A percentile compares a stretch with the other conserved stretches of the same genome.
Evolutionary conservation across 805 yeast species (phyloP).

Genomic region (Candida manassasensis): DNA sequence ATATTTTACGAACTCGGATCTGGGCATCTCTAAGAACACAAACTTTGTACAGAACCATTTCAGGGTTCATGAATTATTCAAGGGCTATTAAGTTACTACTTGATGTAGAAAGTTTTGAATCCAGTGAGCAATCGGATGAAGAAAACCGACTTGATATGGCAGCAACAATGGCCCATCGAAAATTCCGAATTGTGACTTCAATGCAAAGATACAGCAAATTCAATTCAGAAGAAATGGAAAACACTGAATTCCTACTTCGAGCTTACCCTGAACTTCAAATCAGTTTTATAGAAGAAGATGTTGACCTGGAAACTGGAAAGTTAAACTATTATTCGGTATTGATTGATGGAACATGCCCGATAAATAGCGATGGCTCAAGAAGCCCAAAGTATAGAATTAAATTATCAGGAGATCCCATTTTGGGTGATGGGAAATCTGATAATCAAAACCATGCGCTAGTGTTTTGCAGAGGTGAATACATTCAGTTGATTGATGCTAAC

Average conservation of each 20-base stretch:
- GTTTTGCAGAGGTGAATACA: constrained; percentile 80
- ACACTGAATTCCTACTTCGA: constrained; percentile 74
- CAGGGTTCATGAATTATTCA: constrained; percentile 98
- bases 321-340: constrained; percentile 70
- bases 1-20: constrained; percentile 90
- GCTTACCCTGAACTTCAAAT: constrained; percentile 85
- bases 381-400: constrained; percentile 56
- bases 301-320: constrained; percentile 70
- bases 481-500: constrained; percentile 81
- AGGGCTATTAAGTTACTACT: constrained; percentile 91
- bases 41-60: constrained; percentile 92
- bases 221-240: constrained; percentile 69
- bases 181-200: constrained; percentile 75
- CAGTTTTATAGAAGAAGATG: constrained; percentile 92
- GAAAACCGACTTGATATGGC: constrained; percentile 39
- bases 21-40: constrained; percentile 99
- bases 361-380: constrained; percentile 47
- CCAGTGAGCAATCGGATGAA: constrained; percentile 24
- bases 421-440: constrained; percentile 88
- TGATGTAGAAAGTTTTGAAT: constrained; percentile 87
- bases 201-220: constrained; percentile 81
- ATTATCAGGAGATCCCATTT: constrained; percentile 77
- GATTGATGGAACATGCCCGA: constrained; percentile 76
- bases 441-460: constrained; percentile 79
- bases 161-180: constrained; percentile 70